A percentile compares a stretch with the other conserved stretches of the same genome.
Evolutionary conservation across 257 asterid species (phyloP).

Genomic region (Solanum tarapatanum): DNA sequence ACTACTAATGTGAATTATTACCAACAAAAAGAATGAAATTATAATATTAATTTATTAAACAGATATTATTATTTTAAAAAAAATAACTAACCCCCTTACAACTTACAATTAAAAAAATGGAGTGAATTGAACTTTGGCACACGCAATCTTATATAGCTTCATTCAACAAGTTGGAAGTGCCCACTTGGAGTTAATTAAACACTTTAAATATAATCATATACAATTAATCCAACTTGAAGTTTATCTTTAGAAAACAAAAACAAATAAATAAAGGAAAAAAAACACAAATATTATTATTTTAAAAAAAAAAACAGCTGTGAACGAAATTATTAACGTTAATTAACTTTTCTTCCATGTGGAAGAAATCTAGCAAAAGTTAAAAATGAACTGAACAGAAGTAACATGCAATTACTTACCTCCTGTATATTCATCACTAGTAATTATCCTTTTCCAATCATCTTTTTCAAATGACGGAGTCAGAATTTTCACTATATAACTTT

Average conservation of each 20-base stretch:
- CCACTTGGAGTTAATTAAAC: neutral
- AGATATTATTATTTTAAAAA: neutral
- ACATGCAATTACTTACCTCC: neutral
- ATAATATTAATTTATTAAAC: neutral
- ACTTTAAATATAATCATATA: neutral
- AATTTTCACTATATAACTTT: neutral
- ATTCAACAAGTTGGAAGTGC: neutral
- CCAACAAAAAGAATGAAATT: neutral
- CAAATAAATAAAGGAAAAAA: neutral
- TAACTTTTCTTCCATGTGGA: neutral
- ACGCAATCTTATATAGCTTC: neutral
- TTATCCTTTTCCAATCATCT: neutral
- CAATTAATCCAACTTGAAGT: neutral
- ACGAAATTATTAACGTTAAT: neutral
- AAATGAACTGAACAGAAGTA: neutral
- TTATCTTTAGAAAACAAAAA: neutral
- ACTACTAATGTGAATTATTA: neutral
- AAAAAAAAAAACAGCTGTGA: neutral
- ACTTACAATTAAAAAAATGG: neutral
- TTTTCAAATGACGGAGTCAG: accelerated
- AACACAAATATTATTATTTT: neutral
- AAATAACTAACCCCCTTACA: neutral
- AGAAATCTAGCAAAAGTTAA: neutral
- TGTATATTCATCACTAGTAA: neutral
- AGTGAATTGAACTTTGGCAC: neutral